Conservation (phyloP, 257 asterid species). For the Gynochthodes officinalis region DNA sequence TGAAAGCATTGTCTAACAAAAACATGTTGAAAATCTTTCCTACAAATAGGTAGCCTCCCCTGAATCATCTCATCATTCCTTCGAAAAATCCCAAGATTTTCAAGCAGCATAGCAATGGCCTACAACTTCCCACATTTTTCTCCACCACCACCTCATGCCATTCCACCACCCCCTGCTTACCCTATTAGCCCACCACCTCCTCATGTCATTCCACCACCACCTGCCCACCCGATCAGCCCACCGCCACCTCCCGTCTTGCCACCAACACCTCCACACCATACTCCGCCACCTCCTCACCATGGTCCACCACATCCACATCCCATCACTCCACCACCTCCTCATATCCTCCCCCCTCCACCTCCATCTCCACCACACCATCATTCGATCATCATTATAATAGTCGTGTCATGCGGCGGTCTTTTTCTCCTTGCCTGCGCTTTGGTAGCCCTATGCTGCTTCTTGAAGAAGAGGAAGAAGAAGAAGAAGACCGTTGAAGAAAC, state of each 20-base stretch:
- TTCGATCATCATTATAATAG: constrained; percentile 24
- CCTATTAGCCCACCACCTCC: constrained; percentile 7
- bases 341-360: constrained; percentile 19
- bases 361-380: constrained; percentile 23
- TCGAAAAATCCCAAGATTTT: not conserved
- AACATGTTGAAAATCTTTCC: not conserved
- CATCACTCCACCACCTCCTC: constrained; percentile 19
- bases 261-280: not conserved
- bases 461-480: constrained; percentile 30
- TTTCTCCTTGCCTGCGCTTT: constrained; percentile 21
- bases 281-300: constrained; percentile 13
- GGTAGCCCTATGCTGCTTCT: constrained; percentile 23
- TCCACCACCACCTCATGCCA: constrained; percentile 7
- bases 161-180: constrained; percentile 3
- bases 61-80: not conserved
- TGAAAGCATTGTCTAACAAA: constrained; percentile 24
- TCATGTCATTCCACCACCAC: constrained; percentile 9
- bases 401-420: constrained; percentile 27
- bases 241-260: constrained; percentile 3
- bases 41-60: constrained; percentile 16
- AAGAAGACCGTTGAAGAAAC: constrained; percentile 21
- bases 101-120: constrained; percentile 19
- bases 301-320: constrained; percentile 23
- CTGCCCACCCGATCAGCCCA: constrained; percentile 5
- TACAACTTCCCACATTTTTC: constrained; percentile 17